These are phyloP conservation scores for Saraca asoca DNA, from an alignment of 331 rosid species.

Conservation along the genomic window DNA sequence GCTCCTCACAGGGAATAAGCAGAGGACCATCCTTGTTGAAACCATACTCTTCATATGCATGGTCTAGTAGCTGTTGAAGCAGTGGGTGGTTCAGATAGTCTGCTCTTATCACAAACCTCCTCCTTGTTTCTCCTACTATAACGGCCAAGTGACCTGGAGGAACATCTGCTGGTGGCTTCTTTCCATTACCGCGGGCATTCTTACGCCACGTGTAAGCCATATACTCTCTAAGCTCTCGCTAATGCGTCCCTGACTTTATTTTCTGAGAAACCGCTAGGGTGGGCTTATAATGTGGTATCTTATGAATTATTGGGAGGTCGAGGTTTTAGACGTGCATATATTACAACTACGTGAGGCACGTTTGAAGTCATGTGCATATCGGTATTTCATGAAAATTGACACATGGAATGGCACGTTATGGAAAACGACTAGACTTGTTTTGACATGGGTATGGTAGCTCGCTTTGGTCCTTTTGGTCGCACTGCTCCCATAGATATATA, in stretches of 20 bases:
- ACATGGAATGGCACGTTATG: constrained; percentile 18
- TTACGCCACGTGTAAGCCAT: constrained; percentile 52
- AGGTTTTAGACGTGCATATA: neutral
- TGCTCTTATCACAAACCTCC: constrained; percentile 54
- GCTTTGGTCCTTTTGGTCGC: constrained; percentile 34
- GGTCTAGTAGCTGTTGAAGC: constrained; percentile 49
- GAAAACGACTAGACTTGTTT: constrained; percentile 28
- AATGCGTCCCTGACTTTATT: neutral
- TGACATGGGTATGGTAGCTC: constrained; percentile 45
- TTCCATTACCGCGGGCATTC: constrained; percentile 33
- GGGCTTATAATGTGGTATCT: no score
- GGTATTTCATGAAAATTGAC: neutral
- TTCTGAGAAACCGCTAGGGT: neutral
- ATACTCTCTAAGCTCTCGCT: constrained; percentile 24
- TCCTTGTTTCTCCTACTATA: constrained; percentile 53
- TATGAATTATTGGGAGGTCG: neutral
- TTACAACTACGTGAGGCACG: constrained; percentile 1
- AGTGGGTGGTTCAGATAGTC: constrained; percentile 63
- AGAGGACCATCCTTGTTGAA: constrained; percentile 50
- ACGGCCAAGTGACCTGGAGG: constrained; percentile 71
- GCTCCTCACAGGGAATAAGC: constrained; percentile 64
- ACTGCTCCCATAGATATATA: neutral
- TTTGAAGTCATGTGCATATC: neutral
- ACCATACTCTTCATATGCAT: constrained; percentile 57
- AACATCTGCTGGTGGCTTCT: constrained; percentile 47